Percentiles rank a stretch among this genome's conserved stretches.
phyloP scores from a whole-genome alignment of 192 early-diverging fungal genomes.

The Phlyctochytrium arcticum region DNA sequence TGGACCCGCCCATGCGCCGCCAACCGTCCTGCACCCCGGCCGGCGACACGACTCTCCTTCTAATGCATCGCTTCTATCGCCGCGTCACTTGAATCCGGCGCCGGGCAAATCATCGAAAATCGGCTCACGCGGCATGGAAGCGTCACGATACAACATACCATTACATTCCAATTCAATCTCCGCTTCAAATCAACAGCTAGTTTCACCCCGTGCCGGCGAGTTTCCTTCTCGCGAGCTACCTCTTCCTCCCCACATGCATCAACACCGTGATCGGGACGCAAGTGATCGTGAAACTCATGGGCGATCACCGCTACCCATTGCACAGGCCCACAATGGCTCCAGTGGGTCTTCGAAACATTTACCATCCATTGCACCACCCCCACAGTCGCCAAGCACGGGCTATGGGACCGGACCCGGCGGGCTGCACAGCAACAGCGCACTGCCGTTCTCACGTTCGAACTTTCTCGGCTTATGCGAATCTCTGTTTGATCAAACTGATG shows the following conservation, averaged over 20 bases:
- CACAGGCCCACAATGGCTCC: neutral
- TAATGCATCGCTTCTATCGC: conserved; percentile 5
- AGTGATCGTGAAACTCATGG: too few relatives aligned
- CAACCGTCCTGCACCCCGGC: conserved; percentile 13
- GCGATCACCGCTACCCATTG: too few relatives aligned
- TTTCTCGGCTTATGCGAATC: conserved; percentile 39
- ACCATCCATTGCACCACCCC: too few relatives aligned
- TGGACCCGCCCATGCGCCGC: neutral
- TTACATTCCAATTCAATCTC: conserved; percentile 4
- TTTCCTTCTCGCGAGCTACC: conserved; percentile 36
- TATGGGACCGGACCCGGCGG: conserved; percentile 5
- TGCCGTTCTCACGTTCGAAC: conserved; percentile 3
- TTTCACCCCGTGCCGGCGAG: conserved; percentile 25
- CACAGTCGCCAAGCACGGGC: conserved; percentile 18
- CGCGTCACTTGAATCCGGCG: conserved; percentile 10
- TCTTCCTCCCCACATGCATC: conserved; percentile 18
- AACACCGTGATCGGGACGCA: neutral
- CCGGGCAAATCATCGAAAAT: conserved; percentile 10
- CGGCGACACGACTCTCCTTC: neutral
- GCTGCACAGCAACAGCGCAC: conserved; percentile 38
- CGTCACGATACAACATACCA: conserved; percentile 12
- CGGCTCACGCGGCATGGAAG: conserved; percentile 1
- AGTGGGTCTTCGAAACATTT: neutral
- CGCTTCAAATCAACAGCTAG: neutral
- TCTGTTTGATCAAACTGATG: conserved; percentile 59